Conservation (phyloP, 805 yeast species). For the Candida easanensis region DNA sequence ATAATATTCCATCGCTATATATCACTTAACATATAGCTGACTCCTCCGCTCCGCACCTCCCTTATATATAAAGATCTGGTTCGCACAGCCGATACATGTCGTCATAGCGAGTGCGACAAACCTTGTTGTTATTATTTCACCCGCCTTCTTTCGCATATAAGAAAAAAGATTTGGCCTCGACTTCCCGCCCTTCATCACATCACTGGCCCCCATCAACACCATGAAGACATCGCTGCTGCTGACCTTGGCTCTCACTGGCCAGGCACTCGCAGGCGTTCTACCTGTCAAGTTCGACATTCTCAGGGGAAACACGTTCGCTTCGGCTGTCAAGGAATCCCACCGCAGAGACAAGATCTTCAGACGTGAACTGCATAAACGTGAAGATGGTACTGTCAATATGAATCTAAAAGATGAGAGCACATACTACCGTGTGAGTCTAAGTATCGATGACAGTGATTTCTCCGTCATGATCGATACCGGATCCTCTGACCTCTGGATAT, state of each 20-base stretch:
- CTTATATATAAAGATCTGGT: too few relatives aligned
- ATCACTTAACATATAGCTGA: too few relatives aligned
- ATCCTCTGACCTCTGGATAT: conserved; percentile 35
- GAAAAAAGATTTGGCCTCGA: too few relatives aligned
- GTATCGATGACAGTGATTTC: conserved; percentile 22
- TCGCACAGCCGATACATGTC: too few relatives aligned
- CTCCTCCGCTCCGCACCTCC: too few relatives aligned
- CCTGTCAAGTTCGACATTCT: conserved; percentile 7
- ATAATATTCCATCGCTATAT: too few relatives aligned
- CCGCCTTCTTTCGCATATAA: too few relatives aligned
- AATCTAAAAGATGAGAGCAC: conserved; percentile 5
- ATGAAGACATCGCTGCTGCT: neutral
- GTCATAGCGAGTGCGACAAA: too few relatives aligned
- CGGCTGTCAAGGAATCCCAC: conserved; percentile 1
- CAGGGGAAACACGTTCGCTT: neutral
- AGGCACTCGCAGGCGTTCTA: neutral
- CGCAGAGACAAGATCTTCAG: neutral
- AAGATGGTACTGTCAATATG: conserved; percentile 5
- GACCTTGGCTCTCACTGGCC: neutral
- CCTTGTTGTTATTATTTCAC: too few relatives aligned
- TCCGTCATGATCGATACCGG: conserved; percentile 34
- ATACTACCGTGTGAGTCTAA: conserved; percentile 11
- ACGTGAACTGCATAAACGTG: neutral
- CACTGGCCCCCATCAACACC: too few relatives aligned
- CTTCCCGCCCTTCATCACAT: too few relatives aligned